These are phyloP conservation scores for Syzygium syzygioides DNA, from an alignment of 441 rosid species.

Conservation along the genomic window DNA sequence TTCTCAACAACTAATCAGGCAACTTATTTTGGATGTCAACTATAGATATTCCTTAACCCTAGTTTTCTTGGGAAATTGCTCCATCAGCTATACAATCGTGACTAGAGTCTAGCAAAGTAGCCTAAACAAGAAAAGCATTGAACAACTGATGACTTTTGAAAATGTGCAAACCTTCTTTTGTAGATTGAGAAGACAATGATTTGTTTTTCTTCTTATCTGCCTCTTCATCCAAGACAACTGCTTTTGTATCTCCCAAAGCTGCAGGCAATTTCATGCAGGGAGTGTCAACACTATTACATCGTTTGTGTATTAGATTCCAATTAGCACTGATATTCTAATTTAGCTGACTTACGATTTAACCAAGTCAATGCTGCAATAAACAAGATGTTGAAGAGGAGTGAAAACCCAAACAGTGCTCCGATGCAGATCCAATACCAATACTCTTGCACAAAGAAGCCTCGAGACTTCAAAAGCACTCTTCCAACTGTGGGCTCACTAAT, in stretches of 20 bases:
- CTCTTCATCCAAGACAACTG: background rate
- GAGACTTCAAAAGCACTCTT: background rate
- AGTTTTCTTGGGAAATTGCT: background rate
- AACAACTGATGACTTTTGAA: background rate
- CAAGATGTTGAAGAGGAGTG: background rate
- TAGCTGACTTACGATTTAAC: background rate
- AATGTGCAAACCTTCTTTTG: background rate
- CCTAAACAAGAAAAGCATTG: background rate
- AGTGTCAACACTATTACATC: background rate
- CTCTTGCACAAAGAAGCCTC: background rate
- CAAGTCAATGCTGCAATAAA: background rate
- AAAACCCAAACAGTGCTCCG: background rate
- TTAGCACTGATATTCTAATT: background rate
- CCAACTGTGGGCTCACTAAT: background rate
- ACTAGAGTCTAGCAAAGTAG: background rate
- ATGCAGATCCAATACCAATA: slow-evolving; percentile 1
- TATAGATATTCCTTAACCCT: background rate
- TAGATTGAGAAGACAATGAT: background rate
- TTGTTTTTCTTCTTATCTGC: background rate
- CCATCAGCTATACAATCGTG: background rate
- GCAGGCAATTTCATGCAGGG: background rate
- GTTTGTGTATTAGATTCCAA: background rate
- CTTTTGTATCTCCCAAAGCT: background rate
- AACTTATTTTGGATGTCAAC: background rate
- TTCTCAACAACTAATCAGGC: background rate